Conservation (phyloP, 1,284 basidiomycete genomes). For the Fomitopsis pinicola region DNA sequence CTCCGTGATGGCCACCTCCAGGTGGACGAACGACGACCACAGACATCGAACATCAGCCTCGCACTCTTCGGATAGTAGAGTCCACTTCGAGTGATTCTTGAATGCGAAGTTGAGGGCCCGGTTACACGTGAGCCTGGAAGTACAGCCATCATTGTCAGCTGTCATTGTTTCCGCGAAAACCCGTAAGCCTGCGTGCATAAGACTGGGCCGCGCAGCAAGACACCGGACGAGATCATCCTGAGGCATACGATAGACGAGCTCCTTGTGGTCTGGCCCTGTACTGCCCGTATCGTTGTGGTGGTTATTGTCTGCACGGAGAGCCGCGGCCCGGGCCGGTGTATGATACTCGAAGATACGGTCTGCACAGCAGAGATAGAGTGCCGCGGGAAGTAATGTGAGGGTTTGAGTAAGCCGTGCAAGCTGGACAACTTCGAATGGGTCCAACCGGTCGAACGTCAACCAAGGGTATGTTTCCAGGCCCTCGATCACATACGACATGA, state of each 20-base stretch:
- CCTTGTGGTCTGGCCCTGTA: no score
- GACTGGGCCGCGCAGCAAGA: neutral
- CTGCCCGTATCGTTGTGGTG: no score
- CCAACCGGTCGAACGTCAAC: constrained; percentile 2
- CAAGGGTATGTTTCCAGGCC: neutral
- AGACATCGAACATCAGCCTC: no score
- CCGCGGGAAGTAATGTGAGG: constrained; percentile 16
- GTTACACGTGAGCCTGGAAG: no score
- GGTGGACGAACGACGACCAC: no score
- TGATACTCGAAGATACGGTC: neutral
- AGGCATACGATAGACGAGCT: neutral
- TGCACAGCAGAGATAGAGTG: constrained; percentile 18
- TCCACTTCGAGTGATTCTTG: no score
- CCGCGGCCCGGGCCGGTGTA: neutral
- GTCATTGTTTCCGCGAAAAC: neutral
- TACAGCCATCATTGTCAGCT: neutral
- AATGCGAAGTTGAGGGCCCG: no score
- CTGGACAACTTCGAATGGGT: constrained; percentile 18
- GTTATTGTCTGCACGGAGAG: neutral
- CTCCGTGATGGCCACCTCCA: no score
- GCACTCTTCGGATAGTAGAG: no score
- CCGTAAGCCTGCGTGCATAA: neutral
- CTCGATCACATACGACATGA: neutral
- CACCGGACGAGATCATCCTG: neutral
- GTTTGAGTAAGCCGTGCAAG: constrained; percentile 17